Base-by-base conservation (phyloP, 108 stramenopile genomes). In the Cyclotella atomus region DNA sequence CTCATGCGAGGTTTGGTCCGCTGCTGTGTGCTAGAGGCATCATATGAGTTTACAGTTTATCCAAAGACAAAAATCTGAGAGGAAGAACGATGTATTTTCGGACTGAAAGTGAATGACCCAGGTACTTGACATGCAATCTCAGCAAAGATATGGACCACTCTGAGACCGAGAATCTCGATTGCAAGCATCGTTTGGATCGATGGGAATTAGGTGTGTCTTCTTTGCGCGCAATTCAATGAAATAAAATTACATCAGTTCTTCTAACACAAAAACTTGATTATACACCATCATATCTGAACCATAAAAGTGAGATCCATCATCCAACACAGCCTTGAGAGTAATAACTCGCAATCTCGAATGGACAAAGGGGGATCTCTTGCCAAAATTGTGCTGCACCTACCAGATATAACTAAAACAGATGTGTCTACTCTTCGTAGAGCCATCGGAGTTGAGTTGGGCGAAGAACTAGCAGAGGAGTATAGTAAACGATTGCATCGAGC, bases 1-100 rank as follows among this genome's bases (percentile, higher is more conserved):
- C 90, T 0, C 87, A 85, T 60, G 85, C 83, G 16, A 71, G 90
- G 59, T 94, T 94, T 75, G 93, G 90, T 2, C 93, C 90, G n/a
- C 35, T 94, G 23, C 76, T 94, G 65, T 87, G 82, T 53, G 89
- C 90, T 7, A 78, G 93, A 73, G 89, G 90, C 25, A 87, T 94
- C 33, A 86, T 94, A 79, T 94, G 56, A 59, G n/a, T n/a, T n/a
- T n/a, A n/a, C n/a, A n/a, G n/a, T n/a, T n/a, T n/a, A n/a, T n/a
- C n/a, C n/a, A n/a, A n/a, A n/a, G n/a, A n/a, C n/a, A n/a, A n/a
- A n/a, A n/a, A n/a, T n/a, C n/a, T n/a, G n/a, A n/a, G n/a, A n/a
- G n/a, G n/a, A n/a, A n/a, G n/a, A n/a, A n/a, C 38, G 38, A 41
- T 41, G 38, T 6, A 41, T 6, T 41, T 41, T 9, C 38, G 38